phyloP scores from a whole-genome alignment of 352 stramenopile species.

The Pythium phragmitis region DNA sequence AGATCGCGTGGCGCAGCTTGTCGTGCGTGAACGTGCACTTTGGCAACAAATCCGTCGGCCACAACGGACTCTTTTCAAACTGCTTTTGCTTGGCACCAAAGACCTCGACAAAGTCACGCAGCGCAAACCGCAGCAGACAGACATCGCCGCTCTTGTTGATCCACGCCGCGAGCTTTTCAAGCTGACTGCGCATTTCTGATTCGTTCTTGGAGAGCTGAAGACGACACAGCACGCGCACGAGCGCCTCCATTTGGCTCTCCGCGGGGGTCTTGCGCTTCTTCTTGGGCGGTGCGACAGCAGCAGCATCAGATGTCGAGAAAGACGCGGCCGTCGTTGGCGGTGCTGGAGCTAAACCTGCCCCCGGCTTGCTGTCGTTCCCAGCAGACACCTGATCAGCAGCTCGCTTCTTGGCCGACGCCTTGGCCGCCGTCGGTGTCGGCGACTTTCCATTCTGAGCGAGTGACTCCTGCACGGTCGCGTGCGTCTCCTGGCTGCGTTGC shows the following conservation, averaged over 20 bases:
- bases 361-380: neutral
- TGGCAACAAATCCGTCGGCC: constrained; percentile 52
- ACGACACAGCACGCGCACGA: constrained; percentile 54
- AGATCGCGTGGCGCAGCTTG: constrained; percentile 54
- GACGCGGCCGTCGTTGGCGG: neutral
- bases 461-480: constrained; percentile 26
- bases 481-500: constrained; percentile 36
- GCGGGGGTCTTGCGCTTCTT: constrained; percentile 40
- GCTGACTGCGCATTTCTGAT: constrained; percentile 45
- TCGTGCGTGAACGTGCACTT: constrained; percentile 58
- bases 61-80: constrained; percentile 41
- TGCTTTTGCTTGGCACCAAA: constrained; percentile 24
- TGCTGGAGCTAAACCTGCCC: neutral
- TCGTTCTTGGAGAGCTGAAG: constrained; percentile 46
- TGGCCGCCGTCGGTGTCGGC: constrained; percentile 10
- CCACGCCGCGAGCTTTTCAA: constrained; percentile 63
- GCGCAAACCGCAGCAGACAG: constrained; percentile 47
- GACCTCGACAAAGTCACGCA: constrained; percentile 56
- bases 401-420: constrained; percentile 23
- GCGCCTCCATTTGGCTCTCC: constrained; percentile 59
- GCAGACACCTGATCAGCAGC: neutral
- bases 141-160: constrained; percentile 52
- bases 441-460: neutral
- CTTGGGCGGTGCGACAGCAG: constrained; percentile 26
- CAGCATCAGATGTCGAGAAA: constrained; percentile 4